Conservation (phyloP, 106 monocot species). For the Platanthera guangdongensis region DNA sequence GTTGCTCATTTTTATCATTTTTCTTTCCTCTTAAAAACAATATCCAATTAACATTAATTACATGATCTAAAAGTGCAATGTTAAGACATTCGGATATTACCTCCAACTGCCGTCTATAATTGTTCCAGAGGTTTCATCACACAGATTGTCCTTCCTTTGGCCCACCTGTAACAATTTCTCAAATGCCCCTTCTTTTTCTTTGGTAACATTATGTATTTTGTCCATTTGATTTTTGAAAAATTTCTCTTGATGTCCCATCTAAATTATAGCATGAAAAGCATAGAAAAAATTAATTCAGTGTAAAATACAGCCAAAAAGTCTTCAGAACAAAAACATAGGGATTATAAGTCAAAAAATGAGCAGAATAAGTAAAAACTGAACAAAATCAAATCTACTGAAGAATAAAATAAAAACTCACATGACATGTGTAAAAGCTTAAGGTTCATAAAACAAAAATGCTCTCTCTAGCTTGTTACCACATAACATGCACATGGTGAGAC, state of each 20-base stretch:
- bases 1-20: no score
- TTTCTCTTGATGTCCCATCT: conserved; percentile 72
- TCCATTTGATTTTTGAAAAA: conserved; percentile 76
- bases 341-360: not conserved
- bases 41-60: no score
- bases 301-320: not conserved
- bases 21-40: no score
- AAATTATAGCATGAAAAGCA: conserved; percentile 5
- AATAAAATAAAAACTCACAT: not conserved
- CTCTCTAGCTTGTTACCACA: not conserved
- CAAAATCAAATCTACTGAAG: not conserved
- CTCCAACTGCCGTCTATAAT: conserved; percentile 33
- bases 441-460: not conserved
- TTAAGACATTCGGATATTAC: conserved; percentile 18
- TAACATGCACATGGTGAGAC: not conserved
- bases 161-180: conserved; percentile 52
- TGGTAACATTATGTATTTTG: conserved; percentile 44
- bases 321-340: not conserved
- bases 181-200: conserved; percentile 56
- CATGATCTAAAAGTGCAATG: not conserved
- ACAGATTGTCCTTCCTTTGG: conserved; percentile 41
- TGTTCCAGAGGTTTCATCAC: conserved; percentile 28
- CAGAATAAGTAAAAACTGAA: not conserved
- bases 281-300: not conserved
- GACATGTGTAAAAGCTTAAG: not conserved